Base-by-base conservation (phyloP, 345 rosid species). In the Populus deltoides region DNA sequence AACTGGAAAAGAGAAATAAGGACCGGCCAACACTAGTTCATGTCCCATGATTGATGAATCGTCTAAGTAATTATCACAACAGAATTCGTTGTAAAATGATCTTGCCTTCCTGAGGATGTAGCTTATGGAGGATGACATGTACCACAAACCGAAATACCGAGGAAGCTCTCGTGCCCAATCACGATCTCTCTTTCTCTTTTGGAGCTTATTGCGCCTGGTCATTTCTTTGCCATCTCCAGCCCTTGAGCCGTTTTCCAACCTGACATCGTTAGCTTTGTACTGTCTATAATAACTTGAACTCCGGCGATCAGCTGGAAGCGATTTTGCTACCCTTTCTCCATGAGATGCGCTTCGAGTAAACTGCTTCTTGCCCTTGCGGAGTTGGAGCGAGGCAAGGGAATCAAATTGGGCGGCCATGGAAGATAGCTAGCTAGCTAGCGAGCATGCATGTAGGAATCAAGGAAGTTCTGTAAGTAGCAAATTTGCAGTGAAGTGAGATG, bases 1-100 rank as follows among this genome's bases (percentile, higher is more conserved):
- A 35, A 88, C 85, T 35, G 88, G 91, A 71, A 83, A 67, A 6
- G 88, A 85, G 83, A 90, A 86, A 81, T 85, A 87, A 33, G 90
- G 88, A 77, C 78, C 86, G 12, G 79, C 86, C 29, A 71, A 13
- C 59, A 55, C 66, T 78, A 51, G 62, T 45, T 72, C 73, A 51
- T 43, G 20, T 24, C 57, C 8, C 17, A 51, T 71, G 75, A 35
- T 29, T 81, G 41, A 68, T 47, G 53, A 47, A 47, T 15, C 25
- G 6, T 22, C 62, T 0, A 22, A 8, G 25, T 20, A 78, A 68
- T 76, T 78, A 47, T 84, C 90, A 36, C 84, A 73, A 68, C 80
- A 85, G 51, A 78, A 78, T 78, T 82, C 88, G 47, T 85, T 85
- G 87, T 77, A 85, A 72, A 87, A 87, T 29, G 88, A 83, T 81